Evolutionary conservation across 805 yeast species (phyloP), one percentile per base, ranked within the genome.

Genomic region (Cyberlindnera suaveolens): DNA sequence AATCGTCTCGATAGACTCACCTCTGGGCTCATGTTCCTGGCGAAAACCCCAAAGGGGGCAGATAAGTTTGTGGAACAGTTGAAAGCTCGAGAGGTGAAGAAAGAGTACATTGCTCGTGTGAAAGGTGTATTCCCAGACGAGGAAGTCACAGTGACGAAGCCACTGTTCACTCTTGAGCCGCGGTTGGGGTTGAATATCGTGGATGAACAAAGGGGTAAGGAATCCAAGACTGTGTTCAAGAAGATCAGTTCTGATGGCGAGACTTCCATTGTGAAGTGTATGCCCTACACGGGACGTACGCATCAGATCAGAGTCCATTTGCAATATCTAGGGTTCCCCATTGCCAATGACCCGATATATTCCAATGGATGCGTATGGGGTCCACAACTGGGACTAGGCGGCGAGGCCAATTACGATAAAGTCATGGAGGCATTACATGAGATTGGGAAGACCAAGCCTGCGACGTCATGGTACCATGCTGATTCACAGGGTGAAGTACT

Each of bases 261-360:
- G 61, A 44, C 70, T 85, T 38, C 65, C 85, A 71, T 93, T 23
- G 96, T 93, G 3, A 71, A 78, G 47, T 91, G 98, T 63, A 74
- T 70, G 50, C 99, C 99, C 1, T 65, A 75, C 15, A 91, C 99
- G 0, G 99, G 99, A 0, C 72, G 99, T 57, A 88, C 97, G 0
- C 99, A 91, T 62, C 99, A 91, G 60, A 89, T 93, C 40, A 70
- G 99, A 47, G 96, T 93, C 1, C 99, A 93, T 66, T 65, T 93
- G 44, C 96, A 90, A 63, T 83, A 72, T 51, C 53, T 93, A n/a
- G 97, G 97, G 0, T 75, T 70, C 57, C 96, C 98, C 0, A 91
- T 91, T 37, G 88, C 85, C 3, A 90, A 91, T 59, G 99, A 91
- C 61, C 97, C 97, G 0, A 71, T 90, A 1, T 91, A 87, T 57